Percentiles rank a stretch among this genome's conserved stretches.
Evolutionary conservation across 208 protist species (phyloP).

Genomic region (Leishmania arabica): DNA sequence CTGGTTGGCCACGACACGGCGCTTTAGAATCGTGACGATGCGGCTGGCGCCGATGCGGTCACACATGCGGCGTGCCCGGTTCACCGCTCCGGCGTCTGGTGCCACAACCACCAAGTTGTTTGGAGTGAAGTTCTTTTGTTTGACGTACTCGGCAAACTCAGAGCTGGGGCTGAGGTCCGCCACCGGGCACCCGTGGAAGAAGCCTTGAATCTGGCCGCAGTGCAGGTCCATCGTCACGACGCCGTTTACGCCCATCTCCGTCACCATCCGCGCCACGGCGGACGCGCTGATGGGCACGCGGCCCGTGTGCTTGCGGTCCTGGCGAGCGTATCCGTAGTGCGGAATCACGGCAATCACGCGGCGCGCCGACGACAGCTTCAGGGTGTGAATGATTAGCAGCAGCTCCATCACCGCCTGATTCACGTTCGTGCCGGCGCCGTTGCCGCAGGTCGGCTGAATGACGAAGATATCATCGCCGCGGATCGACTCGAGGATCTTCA

Average conservation of each 20-base stretch:
- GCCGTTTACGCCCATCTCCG: constrained; percentile 88
- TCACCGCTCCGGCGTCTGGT: constrained; percentile 96
- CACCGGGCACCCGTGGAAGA: constrained; percentile 94
- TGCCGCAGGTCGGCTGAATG: constrained; percentile 94
- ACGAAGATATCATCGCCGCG: constrained; percentile 96
- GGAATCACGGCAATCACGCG: constrained; percentile 95
- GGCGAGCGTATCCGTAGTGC: constrained; percentile 96
- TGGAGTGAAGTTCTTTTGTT: constrained; percentile 71
- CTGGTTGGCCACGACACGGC: constrained; percentile 93
- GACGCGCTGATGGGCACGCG: constrained; percentile 96
- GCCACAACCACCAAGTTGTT: constrained; percentile 93
- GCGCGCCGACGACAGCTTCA: constrained; percentile 88
- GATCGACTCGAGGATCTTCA: constrained; percentile 87
- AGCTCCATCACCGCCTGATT: constrained; percentile 97
- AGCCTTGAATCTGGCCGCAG: constrained; percentile 95
- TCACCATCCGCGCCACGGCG: constrained; percentile 94
- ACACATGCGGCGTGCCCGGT: constrained; percentile 85
- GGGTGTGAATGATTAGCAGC: constrained; percentile 93
- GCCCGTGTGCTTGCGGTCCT: constrained; percentile 95
- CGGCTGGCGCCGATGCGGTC: constrained; percentile 82
- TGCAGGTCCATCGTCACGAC: constrained; percentile 96
- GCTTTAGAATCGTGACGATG: constrained; percentile 96
- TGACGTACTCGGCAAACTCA: constrained; percentile 88
- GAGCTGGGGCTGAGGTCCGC: constrained; percentile 90
- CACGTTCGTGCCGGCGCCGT: constrained; percentile 70